Conservation (phyloP, 1,284 basidiomycete species). For the Grifola frondosa region DNA sequence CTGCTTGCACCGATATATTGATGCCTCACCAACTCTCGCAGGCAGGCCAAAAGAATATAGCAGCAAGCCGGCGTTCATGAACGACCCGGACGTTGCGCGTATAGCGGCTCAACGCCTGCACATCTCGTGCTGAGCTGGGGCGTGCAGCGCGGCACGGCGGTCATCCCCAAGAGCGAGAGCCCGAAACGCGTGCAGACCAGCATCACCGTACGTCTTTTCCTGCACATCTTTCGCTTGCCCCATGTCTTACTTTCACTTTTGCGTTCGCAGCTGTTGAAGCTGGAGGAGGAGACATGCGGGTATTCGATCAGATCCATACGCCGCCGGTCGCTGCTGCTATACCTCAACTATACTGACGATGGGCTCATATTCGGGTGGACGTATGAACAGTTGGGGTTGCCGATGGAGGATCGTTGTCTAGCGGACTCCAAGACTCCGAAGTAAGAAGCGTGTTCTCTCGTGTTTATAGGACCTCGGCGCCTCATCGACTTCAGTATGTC, state of each 20-base stretch:
- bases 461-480: too few species aligned
- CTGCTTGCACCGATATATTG: too few species aligned
- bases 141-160: slow-evolving; percentile 40
- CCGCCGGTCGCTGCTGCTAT: slow-evolving; percentile 39
- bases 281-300: slow-evolving; percentile 40
- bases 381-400: slow-evolving; percentile 46
- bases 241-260: slow-evolving; percentile 1
- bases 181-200: slow-evolving; percentile 46
- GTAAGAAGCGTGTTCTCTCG: too few species aligned
- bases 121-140: slow-evolving; percentile 54
- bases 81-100: slow-evolving; percentile 32
- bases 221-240: too few species aligned
- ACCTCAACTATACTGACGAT: slow-evolving; percentile 28
- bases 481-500: too few species aligned
- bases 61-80: slow-evolving; percentile 21
- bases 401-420: too few species aligned
- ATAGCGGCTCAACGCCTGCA: slow-evolving; percentile 48
- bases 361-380: slow-evolving; percentile 48
- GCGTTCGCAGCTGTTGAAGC: slow-evolving; percentile 33
- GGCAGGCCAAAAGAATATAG: too few species aligned
- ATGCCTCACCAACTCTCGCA: too few species aligned
- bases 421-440: too few species aligned
- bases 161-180: slow-evolving; percentile 49
- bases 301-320: slow-evolving; percentile 39
- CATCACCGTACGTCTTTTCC: slow-evolving; percentile 32